Evolutionary conservation across 2,329 filamentous ascomycete species (phyloP).

Genomic region (Arthrobotrys entomopaga): DNA sequence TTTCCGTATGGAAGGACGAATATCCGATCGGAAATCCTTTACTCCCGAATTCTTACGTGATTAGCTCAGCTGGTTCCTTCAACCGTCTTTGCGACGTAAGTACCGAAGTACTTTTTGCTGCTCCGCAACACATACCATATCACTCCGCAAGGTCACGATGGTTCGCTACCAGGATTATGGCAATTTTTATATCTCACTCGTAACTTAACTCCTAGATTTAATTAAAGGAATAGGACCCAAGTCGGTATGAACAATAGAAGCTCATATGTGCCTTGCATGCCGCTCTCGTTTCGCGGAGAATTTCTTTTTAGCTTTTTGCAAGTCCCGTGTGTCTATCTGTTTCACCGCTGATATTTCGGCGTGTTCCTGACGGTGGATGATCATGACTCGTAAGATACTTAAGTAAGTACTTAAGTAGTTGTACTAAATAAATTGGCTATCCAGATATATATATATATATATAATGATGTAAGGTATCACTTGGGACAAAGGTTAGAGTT

Average conservation of each 20-base stretch:
- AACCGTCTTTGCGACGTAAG: neutral
- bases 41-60: constrained; percentile 35
- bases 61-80: constrained; percentile 33
- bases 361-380: constrained; percentile 15
- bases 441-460: neutral
- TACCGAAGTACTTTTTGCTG: constrained; percentile 28
- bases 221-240: no score
- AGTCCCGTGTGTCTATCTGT: constrained; percentile 39
- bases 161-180: constrained; percentile 20
- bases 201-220: neutral
- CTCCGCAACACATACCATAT: constrained; percentile 49
- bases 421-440: no score
- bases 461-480: constrained; percentile 43
- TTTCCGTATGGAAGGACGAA: neutral
- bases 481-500: neutral
- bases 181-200: neutral
- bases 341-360: constrained; percentile 22
- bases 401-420: no score
- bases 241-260: constrained; percentile 5
- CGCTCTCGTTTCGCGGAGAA: constrained; percentile 37
- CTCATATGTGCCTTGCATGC: constrained; percentile 38
- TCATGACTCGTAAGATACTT: constrained; percentile 2
- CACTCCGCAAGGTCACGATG: constrained; percentile 46
- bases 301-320: constrained; percentile 14
- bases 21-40: constrained; percentile 2